Evolutionary conservation across 257 asterid species (phyloP).

Genomic region (Orobanche coerulescens): DNA sequence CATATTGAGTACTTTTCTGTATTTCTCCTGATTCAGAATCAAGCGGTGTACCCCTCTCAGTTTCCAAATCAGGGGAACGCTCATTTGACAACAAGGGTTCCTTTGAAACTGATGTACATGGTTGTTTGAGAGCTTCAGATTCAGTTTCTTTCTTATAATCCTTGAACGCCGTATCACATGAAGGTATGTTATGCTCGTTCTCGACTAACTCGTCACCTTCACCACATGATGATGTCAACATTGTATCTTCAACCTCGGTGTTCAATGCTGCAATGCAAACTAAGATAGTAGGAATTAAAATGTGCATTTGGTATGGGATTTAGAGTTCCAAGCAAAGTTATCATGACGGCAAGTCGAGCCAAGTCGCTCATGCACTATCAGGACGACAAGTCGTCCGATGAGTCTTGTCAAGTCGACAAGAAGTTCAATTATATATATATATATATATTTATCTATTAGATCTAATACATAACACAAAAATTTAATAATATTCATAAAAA

Average conservation of each 20-base stretch:
- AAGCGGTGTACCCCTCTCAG: slow-evolving; percentile 18
- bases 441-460: no score
- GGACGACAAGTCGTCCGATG: no score
- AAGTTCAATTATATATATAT: no score
- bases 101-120: slow-evolving; percentile 10
- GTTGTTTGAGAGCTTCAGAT: slow-evolving; percentile 24
- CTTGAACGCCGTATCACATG: slow-evolving; percentile 20
- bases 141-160: slow-evolving; percentile 29
- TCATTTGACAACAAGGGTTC: slow-evolving; percentile 20
- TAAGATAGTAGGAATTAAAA: slow-evolving; percentile 19
- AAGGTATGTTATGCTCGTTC: slow-evolving; percentile 21
- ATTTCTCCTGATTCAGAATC: slow-evolving; percentile 28
- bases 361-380: no score
- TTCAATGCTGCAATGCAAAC: slow-evolving; percentile 41
- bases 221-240: slow-evolving; percentile 23
- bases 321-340: slow-evolving; percentile 5
- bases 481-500: no score
- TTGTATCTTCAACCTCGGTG: slow-evolving; percentile 33
- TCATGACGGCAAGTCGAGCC: no score
- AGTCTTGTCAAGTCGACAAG: no score
- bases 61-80: slow-evolving; percentile 24
- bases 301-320: slow-evolving; percentile 5
- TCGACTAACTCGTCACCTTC: slow-evolving; percentile 23
- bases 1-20: slow-evolving; percentile 23
- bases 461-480: no score